Conservation (phyloP, 139 green algal species). For the Chlorella sorokiniana region DNA sequence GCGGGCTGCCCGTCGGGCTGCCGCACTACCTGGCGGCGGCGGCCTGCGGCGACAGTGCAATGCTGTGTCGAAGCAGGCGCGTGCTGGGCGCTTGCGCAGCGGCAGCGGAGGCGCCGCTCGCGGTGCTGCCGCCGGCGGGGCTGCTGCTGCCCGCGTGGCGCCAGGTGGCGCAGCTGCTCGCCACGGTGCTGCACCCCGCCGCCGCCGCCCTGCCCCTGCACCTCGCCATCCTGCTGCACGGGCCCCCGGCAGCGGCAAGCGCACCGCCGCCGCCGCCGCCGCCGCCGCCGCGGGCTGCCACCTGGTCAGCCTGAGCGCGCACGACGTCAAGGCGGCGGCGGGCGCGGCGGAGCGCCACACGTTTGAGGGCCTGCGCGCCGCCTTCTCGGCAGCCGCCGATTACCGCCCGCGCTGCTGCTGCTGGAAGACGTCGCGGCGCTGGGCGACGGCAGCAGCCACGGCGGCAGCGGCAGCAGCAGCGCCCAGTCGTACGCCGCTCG, state of each 20-base stretch:
- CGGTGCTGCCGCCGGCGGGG: slow-evolving; percentile 6
- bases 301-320: slow-evolving; percentile 60
- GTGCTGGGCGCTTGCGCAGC: neutral
- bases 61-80: neutral
- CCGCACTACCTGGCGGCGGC: slow-evolving; percentile 25
- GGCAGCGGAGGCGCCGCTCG: neutral
- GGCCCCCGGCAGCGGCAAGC: slow-evolving; percentile 64
- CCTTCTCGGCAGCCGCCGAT: slow-evolving; percentile 51
- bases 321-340: slow-evolving; percentile 52
- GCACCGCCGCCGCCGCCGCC: slow-evolving; percentile 61
- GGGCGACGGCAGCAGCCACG: slow-evolving; percentile 20
- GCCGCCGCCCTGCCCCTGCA: slow-evolving; percentile 45
- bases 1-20: slow-evolving; percentile 26
- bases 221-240: slow-evolving; percentile 65
- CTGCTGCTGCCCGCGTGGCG: slow-evolving; percentile 26
- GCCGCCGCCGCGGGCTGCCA: slow-evolving; percentile 78
- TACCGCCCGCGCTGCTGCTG: slow-evolving; percentile 70
- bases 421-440: slow-evolving; percentile 57
- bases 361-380: slow-evolving; percentile 53
- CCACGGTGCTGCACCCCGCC: slow-evolving; percentile 52
- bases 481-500: slow-evolving; percentile 27
- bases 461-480: slow-evolving; percentile 11
- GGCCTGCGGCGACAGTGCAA: neutral
- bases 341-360: slow-evolving; percentile 53
- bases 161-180: slow-evolving; percentile 35